These are phyloP conservation scores for Zygoascus flipseniorum DNA, from an alignment of 805 yeast genomes.

Conservation along the genomic window DNA sequence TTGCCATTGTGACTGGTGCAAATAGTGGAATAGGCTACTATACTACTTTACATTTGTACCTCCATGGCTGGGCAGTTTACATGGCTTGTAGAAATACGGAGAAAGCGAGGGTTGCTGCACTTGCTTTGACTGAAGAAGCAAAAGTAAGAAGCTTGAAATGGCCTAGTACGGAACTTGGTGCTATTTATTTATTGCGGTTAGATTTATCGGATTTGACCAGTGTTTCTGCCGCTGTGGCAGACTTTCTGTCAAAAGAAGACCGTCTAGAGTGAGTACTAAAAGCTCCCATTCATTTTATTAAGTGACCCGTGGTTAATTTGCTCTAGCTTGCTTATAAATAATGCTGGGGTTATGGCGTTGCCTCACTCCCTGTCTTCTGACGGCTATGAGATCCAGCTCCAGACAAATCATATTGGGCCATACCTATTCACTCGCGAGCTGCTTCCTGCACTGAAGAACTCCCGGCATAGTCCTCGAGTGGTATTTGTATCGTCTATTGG, in stretches of 20 bases:
- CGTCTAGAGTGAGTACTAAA: constrained; percentile 8
- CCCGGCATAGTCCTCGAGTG: constrained; percentile 38
- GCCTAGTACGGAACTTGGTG: constrained; percentile 7
- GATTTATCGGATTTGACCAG: constrained; percentile 13
- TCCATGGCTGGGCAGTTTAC: constrained; percentile 72
- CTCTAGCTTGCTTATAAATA: constrained; percentile 57
- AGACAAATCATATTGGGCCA: constrained; percentile 69
- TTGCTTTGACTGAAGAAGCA: constrained; percentile 50
- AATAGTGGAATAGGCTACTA: constrained; percentile 75
- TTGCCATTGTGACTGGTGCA: constrained; percentile 75
- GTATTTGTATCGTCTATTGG: constrained; percentile 59
- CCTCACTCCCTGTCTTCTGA: constrained; percentile 57
- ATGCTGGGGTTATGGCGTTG: constrained; percentile 75
- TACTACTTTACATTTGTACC: constrained; percentile 63
- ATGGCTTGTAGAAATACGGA: constrained; percentile 60
- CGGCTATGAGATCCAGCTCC: constrained; percentile 71
- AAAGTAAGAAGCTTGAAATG: constrained; percentile 16
- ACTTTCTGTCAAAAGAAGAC: constrained; percentile 16
- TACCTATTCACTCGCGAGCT: constrained; percentile 57
- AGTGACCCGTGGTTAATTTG: not conserved
- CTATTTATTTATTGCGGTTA: constrained; percentile 6
- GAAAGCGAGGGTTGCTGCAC: constrained; percentile 49
- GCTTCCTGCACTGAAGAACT: constrained; percentile 41
- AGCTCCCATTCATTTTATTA: not conserved
- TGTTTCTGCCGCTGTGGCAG: constrained; percentile 6